These are phyloP conservation scores for Blastobotrys robertii DNA, from an alignment of 805 yeast species.

Conservation along the genomic window DNA sequence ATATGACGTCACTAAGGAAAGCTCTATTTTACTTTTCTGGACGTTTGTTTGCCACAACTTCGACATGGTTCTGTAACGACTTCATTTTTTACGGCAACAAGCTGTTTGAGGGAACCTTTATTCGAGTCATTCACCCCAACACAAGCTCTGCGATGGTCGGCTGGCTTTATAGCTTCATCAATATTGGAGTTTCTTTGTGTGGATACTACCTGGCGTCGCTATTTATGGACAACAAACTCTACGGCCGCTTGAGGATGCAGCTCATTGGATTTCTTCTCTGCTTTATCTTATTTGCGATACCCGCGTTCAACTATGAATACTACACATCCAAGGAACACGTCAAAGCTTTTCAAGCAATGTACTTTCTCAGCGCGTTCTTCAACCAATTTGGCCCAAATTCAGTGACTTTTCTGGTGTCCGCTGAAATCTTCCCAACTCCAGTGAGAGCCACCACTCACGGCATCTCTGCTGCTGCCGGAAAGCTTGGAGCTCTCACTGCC, in stretches of 20 bases:
- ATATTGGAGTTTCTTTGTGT: constrained; percentile 48
- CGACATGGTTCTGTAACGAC: constrained; percentile 56
- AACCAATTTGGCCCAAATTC: constrained; percentile 60
- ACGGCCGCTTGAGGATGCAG: constrained; percentile 52
- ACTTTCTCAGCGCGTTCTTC: constrained; percentile 53
- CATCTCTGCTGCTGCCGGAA: constrained; percentile 55
- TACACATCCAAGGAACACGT: constrained; percentile 23
- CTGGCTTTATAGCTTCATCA: constrained; percentile 42
- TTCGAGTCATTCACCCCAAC: constrained; percentile 19
- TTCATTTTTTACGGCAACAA: constrained; percentile 59
- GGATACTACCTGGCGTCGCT: constrained; percentile 54
- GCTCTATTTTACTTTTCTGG: constrained; percentile 23
- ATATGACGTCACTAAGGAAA: constrained; percentile 22
- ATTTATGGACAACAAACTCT: constrained; percentile 36
- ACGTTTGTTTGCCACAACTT: constrained; percentile 52
- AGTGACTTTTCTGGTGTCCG: constrained; percentile 54
- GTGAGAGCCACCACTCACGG: constrained; percentile 63
- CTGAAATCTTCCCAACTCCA: constrained; percentile 56
- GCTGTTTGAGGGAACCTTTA: constrained; percentile 36
- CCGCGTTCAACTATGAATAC: constrained; percentile 51
- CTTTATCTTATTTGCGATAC: constrained; percentile 44
- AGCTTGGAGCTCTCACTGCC: constrained; percentile 55
- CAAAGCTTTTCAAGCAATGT: constrained; percentile 39
- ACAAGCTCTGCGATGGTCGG: constrained; percentile 44
- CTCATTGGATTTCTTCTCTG: constrained; percentile 46